These are phyloP conservation scores for Nemania bipapillata DNA, from an alignment of 2,329 filamentous ascomycete genomes.

Conservation along the genomic window DNA sequence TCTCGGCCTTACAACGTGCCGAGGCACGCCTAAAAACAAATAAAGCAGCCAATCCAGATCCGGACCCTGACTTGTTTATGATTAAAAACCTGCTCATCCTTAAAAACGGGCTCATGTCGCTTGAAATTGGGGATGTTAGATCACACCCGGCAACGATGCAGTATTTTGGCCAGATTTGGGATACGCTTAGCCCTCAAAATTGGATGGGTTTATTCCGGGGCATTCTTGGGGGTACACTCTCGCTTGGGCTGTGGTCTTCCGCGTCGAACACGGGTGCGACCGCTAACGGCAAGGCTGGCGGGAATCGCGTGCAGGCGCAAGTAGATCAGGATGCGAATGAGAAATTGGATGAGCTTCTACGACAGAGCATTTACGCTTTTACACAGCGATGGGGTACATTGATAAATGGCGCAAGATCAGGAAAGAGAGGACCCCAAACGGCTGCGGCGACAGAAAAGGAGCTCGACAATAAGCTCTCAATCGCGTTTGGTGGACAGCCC, in stretches of 20 bases:
- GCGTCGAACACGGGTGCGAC: constrained; percentile 38
- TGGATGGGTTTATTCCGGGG: constrained; percentile 69
- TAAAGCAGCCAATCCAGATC: constrained; percentile 61
- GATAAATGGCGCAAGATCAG: constrained; percentile 61
- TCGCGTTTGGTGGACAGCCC: constrained; percentile 68
- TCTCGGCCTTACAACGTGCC: constrained; percentile 80
- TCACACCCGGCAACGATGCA: constrained; percentile 65
- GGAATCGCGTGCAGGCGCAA: constrained; percentile 34
- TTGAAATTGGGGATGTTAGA: constrained; percentile 83
- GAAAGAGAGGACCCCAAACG: constrained; percentile 61
- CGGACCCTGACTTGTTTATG: constrained; percentile 89
- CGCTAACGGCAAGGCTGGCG: constrained; percentile 35
- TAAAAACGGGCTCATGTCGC: constrained; percentile 94
- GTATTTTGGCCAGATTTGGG: constrained; percentile 73
- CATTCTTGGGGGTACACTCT: constrained; percentile 66
- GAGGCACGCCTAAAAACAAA: constrained; percentile 75
- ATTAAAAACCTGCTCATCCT: constrained; percentile 94
- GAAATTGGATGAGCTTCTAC: constrained; percentile 70
- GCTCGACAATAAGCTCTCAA: constrained; percentile 66
- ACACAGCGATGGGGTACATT: constrained; percentile 68
- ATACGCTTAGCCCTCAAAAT: constrained; percentile 68
- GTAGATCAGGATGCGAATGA: constrained; percentile 68
- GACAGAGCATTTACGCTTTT: constrained; percentile 71
- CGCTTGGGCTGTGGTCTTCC: constrained; percentile 51
- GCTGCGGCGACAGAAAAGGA: constrained; percentile 62